A percentile compares a stretch with the other conserved stretches of the same genome.
Evolutionary conservation across 257 asterid species (phyloP).

Genomic region (Lycium barbarum): DNA sequence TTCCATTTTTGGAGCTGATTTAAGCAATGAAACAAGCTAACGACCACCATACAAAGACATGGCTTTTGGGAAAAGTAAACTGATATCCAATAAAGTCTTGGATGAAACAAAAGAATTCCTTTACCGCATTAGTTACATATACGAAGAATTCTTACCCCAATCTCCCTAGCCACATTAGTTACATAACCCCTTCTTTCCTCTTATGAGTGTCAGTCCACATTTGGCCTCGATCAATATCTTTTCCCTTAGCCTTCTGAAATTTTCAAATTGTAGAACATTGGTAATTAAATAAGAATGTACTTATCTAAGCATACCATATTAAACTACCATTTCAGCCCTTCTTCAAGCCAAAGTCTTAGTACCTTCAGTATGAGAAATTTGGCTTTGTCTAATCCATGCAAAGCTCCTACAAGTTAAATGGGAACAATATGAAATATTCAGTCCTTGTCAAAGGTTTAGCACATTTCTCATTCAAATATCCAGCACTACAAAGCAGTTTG

Average conservation of each 20-base stretch:
- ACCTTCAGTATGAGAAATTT: too few relatives aligned
- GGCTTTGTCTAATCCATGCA: not conserved
- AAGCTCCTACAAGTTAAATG: not conserved
- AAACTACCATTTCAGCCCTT: not conserved
- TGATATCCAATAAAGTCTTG: conserved; percentile 40
- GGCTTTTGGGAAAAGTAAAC: conserved; percentile 51
- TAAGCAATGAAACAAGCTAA: conserved; percentile 57
- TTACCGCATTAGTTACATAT: too few relatives aligned
- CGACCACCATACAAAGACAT: conserved; percentile 52
- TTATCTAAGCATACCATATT: not conserved
- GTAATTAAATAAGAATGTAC: not conserved
- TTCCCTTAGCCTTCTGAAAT: not conserved
- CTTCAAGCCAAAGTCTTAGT: too few relatives aligned
- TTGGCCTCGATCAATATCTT: not conserved
- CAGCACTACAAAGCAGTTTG: not conserved
- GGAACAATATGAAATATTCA: not conserved
- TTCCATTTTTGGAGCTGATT: conserved; percentile 50
- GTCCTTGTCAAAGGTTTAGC: conserved; percentile 10
- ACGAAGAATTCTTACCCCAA: too few relatives aligned
- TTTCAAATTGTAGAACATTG: not conserved
- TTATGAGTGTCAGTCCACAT: not conserved
- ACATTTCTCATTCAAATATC: conserved; percentile 9
- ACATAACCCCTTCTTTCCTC: too few relatives aligned
- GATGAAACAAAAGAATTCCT: conserved; percentile 42
- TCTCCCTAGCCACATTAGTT: too few relatives aligned